Conservation (phyloP, 176 grass and related monocot genomes). For the Aegilops tauschii region DNA sequence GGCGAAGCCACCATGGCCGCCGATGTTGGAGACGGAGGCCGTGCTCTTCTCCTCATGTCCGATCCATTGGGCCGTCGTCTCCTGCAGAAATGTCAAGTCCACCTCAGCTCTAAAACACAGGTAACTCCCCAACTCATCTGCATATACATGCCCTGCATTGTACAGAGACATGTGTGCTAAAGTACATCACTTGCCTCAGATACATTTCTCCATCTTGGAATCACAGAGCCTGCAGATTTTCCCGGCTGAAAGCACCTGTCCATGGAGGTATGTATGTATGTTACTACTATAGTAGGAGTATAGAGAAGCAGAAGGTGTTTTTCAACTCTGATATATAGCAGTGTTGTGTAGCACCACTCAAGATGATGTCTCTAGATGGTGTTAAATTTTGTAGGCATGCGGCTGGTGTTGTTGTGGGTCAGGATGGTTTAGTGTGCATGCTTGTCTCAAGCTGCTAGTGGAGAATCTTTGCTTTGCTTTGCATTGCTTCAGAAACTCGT, state of each 20-base stretch:
- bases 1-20: conserved; percentile 28
- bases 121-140: conserved; percentile 10
- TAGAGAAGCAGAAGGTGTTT: background rate
- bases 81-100: conserved; percentile 44
- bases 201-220: conserved; percentile 30
- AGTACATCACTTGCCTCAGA: conserved; percentile 21
- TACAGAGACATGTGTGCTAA: background rate
- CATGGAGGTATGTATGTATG: conserved; percentile 40
- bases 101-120: conserved; percentile 20
- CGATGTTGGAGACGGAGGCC: conserved; percentile 19
- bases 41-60: conserved; percentile 30
- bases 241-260: conserved; percentile 46
- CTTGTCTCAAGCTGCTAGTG: conserved; percentile 49
- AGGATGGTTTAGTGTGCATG: conserved; percentile 43
- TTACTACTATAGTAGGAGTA: background rate
- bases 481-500: conserved; percentile 36
- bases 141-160: background rate
- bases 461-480: conserved; percentile 45
- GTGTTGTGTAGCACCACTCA: conserved; percentile 16
- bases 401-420: conserved; percentile 21
- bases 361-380: conserved; percentile 28
- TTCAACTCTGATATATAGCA: background rate
- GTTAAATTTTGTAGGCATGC: conserved; percentile 47
- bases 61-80: conserved; percentile 5
- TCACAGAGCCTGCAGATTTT: conserved; percentile 31